A percentile compares a stretch with the other conserved stretches of the same genome.
phyloP scores from a whole-genome alignment of 768 basidiomycete species.

The Boletus speciosus region DNA sequence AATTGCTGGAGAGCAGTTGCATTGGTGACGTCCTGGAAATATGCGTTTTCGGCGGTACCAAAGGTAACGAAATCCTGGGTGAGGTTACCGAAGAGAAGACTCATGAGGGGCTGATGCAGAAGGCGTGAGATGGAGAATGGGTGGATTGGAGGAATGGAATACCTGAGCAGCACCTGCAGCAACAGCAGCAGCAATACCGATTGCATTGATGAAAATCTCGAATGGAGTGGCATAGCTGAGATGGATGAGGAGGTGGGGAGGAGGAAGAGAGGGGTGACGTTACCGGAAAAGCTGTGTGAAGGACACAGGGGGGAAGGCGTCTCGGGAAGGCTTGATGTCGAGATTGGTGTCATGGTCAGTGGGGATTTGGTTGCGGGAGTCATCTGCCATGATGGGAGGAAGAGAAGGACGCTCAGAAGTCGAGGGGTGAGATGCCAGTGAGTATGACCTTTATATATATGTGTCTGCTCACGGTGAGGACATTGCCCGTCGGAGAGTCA shows the following conservation, averaged over 20 bases:
- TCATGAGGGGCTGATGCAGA: slow-evolving; percentile 61
- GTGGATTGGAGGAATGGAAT: background rate
- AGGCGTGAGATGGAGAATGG: background rate
- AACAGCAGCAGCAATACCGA: slow-evolving; percentile 73
- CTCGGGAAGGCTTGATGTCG: slow-evolving; percentile 24
- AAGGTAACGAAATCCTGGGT: slow-evolving; percentile 72
- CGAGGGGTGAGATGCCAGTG: background rate
- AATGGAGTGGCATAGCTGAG: slow-evolving; percentile 67
- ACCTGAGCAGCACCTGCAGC: slow-evolving; percentile 82
- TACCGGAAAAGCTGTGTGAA: slow-evolving; percentile 50
- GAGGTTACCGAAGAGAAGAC: slow-evolving; percentile 80
- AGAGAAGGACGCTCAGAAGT: background rate
- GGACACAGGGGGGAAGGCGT: slow-evolving; percentile 35
- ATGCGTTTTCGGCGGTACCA: slow-evolving; percentile 15
- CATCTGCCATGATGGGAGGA: background rate
- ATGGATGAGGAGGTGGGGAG: slow-evolving; percentile 6
- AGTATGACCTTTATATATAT: too few species aligned
- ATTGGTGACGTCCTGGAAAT: slow-evolving; percentile 24
- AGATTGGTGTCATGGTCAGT: background rate
- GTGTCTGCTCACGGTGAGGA: background rate
- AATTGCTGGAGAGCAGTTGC: slow-evolving; percentile 33
- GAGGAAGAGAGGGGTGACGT: background rate
- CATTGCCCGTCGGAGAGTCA: background rate
- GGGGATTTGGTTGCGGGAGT: background rate
- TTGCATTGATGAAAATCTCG: slow-evolving; percentile 62